Percentiles rank a stretch among this genome's conserved stretches.
These are phyloP conservation scores for Hibiscus syriacus DNA, from an alignment of 345 rosid genomes.

Conservation along the genomic window DNA sequence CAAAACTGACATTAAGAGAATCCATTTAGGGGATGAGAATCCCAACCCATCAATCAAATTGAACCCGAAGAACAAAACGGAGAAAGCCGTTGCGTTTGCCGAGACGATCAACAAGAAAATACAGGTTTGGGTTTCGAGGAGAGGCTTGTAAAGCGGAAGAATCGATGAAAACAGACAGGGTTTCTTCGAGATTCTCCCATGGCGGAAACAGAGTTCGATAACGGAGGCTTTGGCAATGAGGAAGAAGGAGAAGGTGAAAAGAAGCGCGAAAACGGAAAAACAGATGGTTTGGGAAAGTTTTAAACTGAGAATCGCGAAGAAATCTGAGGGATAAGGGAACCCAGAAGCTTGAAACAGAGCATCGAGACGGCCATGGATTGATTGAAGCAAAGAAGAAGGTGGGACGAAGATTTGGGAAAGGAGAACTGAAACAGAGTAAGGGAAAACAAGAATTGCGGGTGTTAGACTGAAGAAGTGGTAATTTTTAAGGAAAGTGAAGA, in stretches of 20 bases:
- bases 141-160: constrained; percentile 32
- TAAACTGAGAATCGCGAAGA: no score
- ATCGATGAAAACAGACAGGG: constrained; percentile 26
- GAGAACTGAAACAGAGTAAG: constrained; percentile 48
- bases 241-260: constrained; percentile 62
- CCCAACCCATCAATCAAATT: constrained; percentile 32
- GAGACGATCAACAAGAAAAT: constrained; percentile 50
- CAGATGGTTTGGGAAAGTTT: constrained; percentile 72
- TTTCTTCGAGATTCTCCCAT: constrained; percentile 3
- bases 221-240: constrained; percentile 63
- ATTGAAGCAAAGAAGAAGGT: no score
- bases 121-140: constrained; percentile 40
- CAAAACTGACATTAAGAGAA: constrained; percentile 32
- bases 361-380: no score
- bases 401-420: constrained; percentile 45
- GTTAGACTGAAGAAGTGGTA: constrained; percentile 38
- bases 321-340: no score
- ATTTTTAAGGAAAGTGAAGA: no score
- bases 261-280: constrained; percentile 50
- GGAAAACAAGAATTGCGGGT: constrained; percentile 48
- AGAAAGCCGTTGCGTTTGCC: constrained; percentile 65
- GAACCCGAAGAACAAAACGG: constrained; percentile 41
- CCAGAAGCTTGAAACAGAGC: no score
- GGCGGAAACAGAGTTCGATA: constrained; percentile 23
- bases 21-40: no score